Conservation (phyloP, 2,329 filamentous ascomycete genomes). For the Elsinoe necatrix region DNA sequence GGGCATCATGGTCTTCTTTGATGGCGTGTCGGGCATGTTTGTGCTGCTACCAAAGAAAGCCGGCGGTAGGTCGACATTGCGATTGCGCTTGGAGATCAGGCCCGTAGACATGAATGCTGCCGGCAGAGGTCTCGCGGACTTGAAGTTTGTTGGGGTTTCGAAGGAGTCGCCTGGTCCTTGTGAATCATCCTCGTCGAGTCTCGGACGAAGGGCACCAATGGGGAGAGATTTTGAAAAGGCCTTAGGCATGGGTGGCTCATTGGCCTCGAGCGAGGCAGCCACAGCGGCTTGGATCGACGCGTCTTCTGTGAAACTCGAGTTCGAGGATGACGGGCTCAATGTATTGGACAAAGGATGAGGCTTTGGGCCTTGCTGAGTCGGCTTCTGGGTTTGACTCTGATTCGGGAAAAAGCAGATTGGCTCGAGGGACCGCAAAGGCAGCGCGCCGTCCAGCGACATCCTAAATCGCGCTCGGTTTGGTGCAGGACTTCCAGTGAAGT, state of each 20-base stretch:
- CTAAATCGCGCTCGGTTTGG: slow-evolving; percentile 45
- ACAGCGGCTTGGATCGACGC: slow-evolving; percentile 47
- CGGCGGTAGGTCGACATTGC: slow-evolving; percentile 58
- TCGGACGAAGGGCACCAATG: slow-evolving; percentile 51
- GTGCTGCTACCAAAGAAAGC: slow-evolving; percentile 46
- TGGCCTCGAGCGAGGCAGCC: slow-evolving; percentile 14
- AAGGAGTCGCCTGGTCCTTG: slow-evolving; percentile 44
- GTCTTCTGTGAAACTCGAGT: slow-evolving; percentile 67
- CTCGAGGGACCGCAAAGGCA: slow-evolving; percentile 56
- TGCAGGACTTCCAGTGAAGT: slow-evolving; percentile 21
- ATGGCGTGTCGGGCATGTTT: slow-evolving; percentile 86
- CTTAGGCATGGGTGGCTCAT: slow-evolving; percentile 43
- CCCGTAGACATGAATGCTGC: slow-evolving; percentile 91
- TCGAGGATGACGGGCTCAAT: slow-evolving; percentile 78
- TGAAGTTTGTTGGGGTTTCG: slow-evolving; percentile 69
- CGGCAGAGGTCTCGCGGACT: slow-evolving; percentile 65
- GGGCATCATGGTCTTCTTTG: slow-evolving; percentile 77
- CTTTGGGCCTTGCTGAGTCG: slow-evolving; percentile 33
- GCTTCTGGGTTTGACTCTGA: slow-evolving; percentile 25
- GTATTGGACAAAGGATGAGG: slow-evolving; percentile 80
- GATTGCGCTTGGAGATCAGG: slow-evolving; percentile 88
- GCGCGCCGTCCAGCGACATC: slow-evolving; percentile 69
- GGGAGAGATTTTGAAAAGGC: slow-evolving; percentile 69
- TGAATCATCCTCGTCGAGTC: slow-evolving; percentile 32
- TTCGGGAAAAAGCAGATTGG: slow-evolving; percentile 39